Conservation (phyloP, 2,329 filamentous ascomycete genomes). For the Sporothrix globosa region DNA sequence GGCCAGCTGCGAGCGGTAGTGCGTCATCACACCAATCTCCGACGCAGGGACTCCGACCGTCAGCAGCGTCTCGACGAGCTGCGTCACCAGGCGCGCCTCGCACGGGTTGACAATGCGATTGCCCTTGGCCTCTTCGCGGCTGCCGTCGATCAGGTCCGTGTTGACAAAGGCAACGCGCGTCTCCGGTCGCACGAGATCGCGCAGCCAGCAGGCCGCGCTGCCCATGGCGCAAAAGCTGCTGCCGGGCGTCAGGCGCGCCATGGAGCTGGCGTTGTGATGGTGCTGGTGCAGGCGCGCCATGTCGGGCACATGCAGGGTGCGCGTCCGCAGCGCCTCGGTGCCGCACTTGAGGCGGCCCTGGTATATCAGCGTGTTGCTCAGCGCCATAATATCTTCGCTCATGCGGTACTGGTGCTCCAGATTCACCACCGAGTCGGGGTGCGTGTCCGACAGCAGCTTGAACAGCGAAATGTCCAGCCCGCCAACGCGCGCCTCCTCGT, state of each 20-base stretch:
- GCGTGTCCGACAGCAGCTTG: constrained; percentile 85
- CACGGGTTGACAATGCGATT: constrained; percentile 84
- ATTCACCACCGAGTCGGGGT: constrained; percentile 85
- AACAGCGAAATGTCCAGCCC: constrained; percentile 93
- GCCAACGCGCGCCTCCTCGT: constrained; percentile 81
- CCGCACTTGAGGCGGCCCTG: constrained; percentile 88
- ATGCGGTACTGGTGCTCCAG: constrained; percentile 97
- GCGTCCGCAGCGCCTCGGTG: constrained; percentile 71
- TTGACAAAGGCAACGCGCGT: constrained; percentile 85
- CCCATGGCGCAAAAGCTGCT: constrained; percentile 56
- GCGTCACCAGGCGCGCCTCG: constrained; percentile 77
- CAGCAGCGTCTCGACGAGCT: constrained; percentile 80
- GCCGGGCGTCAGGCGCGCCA: constrained; percentile 43
- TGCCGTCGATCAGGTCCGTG: constrained; percentile 73
- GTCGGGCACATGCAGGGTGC: constrained; percentile 69
- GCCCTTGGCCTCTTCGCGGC: constrained; percentile 74
- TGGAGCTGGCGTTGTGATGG: constrained; percentile 51
- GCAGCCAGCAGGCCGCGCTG: constrained; percentile 70
- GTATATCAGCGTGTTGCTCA: constrained; percentile 94
- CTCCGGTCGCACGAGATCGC: constrained; percentile 68
- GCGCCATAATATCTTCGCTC: constrained; percentile 94
- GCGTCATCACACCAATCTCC: constrained; percentile 92
- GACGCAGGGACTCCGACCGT: constrained; percentile 71
- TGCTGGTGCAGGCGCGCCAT: constrained; percentile 62
- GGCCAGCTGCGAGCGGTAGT: constrained; percentile 90